phyloP scores from a whole-genome alignment of 1,139 yeast species.

The Debaryomyces sp. region DNA sequence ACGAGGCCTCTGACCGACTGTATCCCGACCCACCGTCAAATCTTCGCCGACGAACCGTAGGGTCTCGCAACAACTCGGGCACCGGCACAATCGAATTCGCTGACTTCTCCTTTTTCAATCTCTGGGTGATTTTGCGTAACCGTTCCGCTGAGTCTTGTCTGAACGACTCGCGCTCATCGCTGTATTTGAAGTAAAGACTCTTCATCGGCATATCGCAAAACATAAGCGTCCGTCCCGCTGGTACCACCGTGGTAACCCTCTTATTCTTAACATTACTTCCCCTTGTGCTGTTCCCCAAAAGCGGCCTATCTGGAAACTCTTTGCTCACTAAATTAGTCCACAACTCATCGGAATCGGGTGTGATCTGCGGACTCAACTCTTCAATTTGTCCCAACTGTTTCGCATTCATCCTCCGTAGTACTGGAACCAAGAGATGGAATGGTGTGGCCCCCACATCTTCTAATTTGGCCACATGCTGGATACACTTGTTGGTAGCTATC shows the following conservation, averaged over 20 bases:
- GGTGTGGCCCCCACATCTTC: conserved; percentile 53
- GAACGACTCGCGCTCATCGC: conserved; percentile 46
- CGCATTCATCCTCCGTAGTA: conserved; percentile 45
- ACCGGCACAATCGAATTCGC: conserved; percentile 49
- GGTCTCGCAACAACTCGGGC: conserved; percentile 40
- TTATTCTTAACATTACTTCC: conserved; percentile 8
- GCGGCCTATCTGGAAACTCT: conserved; percentile 54
- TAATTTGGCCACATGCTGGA: conserved; percentile 20
- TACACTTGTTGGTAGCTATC: conserved; percentile 18
- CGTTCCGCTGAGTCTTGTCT: conserved; percentile 54
- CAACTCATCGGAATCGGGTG: conserved; percentile 53
- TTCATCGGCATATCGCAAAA: conserved; percentile 37
- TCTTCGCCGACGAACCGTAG: conserved; percentile 31
- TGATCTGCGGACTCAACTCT: conserved; percentile 40
- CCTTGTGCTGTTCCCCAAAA: conserved; percentile 9
- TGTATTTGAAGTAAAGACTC: conserved; percentile 44
- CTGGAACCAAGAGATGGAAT: conserved; percentile 47
- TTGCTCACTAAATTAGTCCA: conserved; percentile 49
- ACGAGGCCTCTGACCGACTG: conserved; percentile 4
- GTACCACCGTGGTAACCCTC: not conserved
- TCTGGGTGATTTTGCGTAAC: conserved; percentile 46
- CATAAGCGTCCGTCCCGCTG: not conserved
- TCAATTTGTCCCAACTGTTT: conserved; percentile 53
- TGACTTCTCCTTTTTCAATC: conserved; percentile 44
- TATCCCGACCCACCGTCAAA: conserved; percentile 10